Conservation (phyloP, 352 stramenopile species). For the Blastocystis sp. region DNA sequence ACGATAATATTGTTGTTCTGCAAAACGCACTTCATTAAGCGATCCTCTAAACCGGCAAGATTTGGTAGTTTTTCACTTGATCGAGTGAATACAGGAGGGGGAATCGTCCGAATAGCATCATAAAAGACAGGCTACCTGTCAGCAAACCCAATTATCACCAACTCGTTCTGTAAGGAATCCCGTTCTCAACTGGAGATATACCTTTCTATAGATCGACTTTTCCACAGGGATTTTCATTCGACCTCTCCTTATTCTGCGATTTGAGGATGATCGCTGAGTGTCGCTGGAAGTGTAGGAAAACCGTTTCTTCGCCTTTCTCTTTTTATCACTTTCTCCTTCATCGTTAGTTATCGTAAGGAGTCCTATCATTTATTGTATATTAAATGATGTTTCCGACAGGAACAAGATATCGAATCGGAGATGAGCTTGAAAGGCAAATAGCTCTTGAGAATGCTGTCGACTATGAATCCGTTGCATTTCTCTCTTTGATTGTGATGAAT, state of each 20-base stretch:
- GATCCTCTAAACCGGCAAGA: conserved; percentile 39
- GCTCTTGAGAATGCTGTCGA: not conserved
- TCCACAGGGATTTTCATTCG: conserved; percentile 57
- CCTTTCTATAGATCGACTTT: conserved; percentile 58
- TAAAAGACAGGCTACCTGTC: conserved; percentile 45
- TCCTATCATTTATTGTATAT: not conserved
- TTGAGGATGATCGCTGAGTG: not conserved
- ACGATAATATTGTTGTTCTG: not conserved
- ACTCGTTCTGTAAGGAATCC: conserved; percentile 54
- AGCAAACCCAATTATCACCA: not conserved
- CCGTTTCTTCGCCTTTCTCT: not conserved
- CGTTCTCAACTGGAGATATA: conserved; percentile 54
- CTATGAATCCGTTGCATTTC: not conserved
- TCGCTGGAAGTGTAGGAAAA: not conserved
- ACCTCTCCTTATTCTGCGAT: not conserved
- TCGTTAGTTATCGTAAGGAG: not conserved
- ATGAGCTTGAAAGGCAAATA: conserved; percentile 10
- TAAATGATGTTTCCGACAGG: not conserved
- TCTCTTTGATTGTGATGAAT: not conserved
- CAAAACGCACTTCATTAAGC: conserved; percentile 27
- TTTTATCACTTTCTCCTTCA: conserved; percentile 1
- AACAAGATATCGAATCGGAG: not conserved
- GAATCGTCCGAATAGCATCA: conserved; percentile 31
- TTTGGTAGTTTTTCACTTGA: conserved; percentile 44
- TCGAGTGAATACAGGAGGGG: conserved; percentile 20